A percentile compares a stretch with the other conserved stretches of the same genome.
These are phyloP conservation scores for Claviceps humidiphila DNA, from an alignment of 2,329 filamentous ascomycete genomes.

Conservation along the genomic window DNA sequence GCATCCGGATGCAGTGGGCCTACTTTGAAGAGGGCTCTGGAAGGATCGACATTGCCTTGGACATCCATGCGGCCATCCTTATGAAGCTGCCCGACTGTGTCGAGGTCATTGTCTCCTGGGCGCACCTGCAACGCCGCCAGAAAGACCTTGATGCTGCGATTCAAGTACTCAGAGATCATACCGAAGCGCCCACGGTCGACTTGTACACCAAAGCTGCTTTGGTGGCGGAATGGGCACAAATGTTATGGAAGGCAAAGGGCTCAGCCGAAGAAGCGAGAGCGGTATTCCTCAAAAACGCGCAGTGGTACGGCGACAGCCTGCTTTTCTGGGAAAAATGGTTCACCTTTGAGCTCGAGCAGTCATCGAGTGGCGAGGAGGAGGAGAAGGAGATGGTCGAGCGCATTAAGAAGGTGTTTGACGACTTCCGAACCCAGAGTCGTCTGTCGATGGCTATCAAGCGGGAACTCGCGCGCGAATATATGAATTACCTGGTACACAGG, in stretches of 20 bases:
- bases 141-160: slow-evolving; percentile 74
- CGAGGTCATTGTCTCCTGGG: slow-evolving; percentile 78
- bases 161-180: slow-evolving; percentile 66
- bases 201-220: slow-evolving; percentile 74
- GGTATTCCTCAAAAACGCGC: slow-evolving; percentile 69
- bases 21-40: slow-evolving; percentile 84
- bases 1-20: slow-evolving; percentile 78
- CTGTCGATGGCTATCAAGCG: slow-evolving; percentile 56
- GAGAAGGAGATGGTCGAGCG: slow-evolving; percentile 55
- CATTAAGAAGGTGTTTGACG: slow-evolving; percentile 69
- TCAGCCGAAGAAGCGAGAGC: slow-evolving; percentile 68
- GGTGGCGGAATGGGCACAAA: slow-evolving; percentile 74
- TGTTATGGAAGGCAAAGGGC: slow-evolving; percentile 81
- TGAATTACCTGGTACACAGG: slow-evolving; percentile 70
- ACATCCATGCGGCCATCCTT: slow-evolving; percentile 74
- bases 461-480: slow-evolving; percentile 65
- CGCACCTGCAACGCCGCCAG: slow-evolving; percentile 75
- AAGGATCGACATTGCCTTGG: slow-evolving; percentile 63
- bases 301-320: slow-evolving; percentile 73
- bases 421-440: slow-evolving; percentile 59
- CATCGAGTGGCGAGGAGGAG: slow-evolving; percentile 52
- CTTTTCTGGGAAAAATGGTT: slow-evolving; percentile 87
- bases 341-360: slow-evolving; percentile 77
- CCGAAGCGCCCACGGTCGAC: slow-evolving; percentile 59
- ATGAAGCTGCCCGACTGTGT: slow-evolving; percentile 65